Evolutionary conservation across 768 basidiomycete genomes (phyloP), one percentile per base, ranked within the genome.

Genomic region (Xerocomellus amylosporus): DNA sequence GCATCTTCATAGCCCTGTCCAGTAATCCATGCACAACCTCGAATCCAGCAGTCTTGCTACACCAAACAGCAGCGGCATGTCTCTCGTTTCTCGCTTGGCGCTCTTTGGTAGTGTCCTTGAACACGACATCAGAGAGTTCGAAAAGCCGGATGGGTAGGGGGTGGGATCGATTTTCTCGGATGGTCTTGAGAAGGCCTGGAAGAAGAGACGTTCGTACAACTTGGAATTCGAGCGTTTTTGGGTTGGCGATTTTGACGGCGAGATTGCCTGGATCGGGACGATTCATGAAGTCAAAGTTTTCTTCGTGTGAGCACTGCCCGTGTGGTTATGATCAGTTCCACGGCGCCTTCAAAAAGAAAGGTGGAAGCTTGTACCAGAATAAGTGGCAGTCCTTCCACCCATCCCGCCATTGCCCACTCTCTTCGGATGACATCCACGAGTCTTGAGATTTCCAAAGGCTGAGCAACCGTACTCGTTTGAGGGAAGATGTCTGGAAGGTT

Each of bases 141-240:
- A 98, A 99, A 54, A 98, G 83, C 57, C 86, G 89, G 70, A 98
- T 84, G 4, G 97, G 97, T 14, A 99, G 79, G 1, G 96, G 70
- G 60, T 97, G 93, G 58, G 91, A 91, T 48, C 90, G 86, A 76
- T 99, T 99, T 75, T 99, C 97, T 62, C 97, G 88, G 42, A 97
- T 78, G 17, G 95, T 97, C 76, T 99, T 99, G 63, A 99, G 84
- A 42, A 99, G 84, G 47, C 97, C 97, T 14, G 96, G 95, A 8
- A 99, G 77, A 50, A 99, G 85, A 26, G 95, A 93, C 2, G 97
- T 98, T 58, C 97, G 90, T 41, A 98, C 93, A 54, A 98, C 89
- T 74, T 99, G 97, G 75, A 97, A 98, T 71, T 98, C 97, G 60
- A 93, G 81, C 22, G 97, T 93, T 75, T 97, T 98, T 1, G 97